Percentiles rank a stretch among this genome's conserved stretches.
Evolutionary conservation across 228 moss, liverwort and hornwort genomes (phyloP).

Genomic region (Sphagnum magellanicum): DNA sequence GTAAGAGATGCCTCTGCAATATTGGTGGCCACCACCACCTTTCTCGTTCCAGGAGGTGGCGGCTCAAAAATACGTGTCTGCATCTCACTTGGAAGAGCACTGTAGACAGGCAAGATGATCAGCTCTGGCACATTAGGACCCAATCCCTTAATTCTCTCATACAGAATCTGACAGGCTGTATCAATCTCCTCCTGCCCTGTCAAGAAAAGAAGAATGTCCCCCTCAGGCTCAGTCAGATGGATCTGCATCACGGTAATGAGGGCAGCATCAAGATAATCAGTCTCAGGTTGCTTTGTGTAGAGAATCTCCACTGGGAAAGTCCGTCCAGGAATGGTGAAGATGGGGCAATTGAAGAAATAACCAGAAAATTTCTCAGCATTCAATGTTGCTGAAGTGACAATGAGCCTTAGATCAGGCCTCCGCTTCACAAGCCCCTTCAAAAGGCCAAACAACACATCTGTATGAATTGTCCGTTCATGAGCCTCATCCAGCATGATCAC

Average conservation of each 20-base stretch:
- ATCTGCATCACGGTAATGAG: slow-evolving; percentile 15
- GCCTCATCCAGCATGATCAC: slow-evolving; percentile 18
- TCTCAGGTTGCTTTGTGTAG: slow-evolving; percentile 9
- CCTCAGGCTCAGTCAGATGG: slow-evolving; percentile 8
- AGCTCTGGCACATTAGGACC: slow-evolving; percentile 9
- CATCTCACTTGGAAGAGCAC: slow-evolving; percentile 13
- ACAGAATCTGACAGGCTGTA: slow-evolving; percentile 5
- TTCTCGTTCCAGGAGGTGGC: slow-evolving; percentile 2
- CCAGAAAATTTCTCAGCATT: slow-evolving; percentile 11
- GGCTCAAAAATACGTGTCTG: slow-evolving; percentile 14
- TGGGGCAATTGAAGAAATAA: slow-evolving; percentile 6
- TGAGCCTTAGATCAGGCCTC: slow-evolving; percentile 9
- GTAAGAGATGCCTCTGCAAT: slow-evolving; percentile 12
- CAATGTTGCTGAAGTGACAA: slow-evolving; percentile 11
- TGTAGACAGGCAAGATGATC: slow-evolving; percentile 9
- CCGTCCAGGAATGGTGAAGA: slow-evolving; percentile 13
- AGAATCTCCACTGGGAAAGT: slow-evolving; percentile 10
- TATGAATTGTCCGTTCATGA: slow-evolving; percentile 11
- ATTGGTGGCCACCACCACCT: slow-evolving; percentile 17
- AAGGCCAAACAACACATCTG: slow-evolving; percentile 13
- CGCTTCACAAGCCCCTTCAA: slow-evolving; percentile 9
- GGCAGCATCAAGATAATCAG: slow-evolving; percentile 12
- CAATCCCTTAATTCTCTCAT: slow-evolving; percentile 10
- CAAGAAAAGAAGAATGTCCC: slow-evolving; percentile 11
- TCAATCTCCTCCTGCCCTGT: slow-evolving; percentile 16